Base-by-base conservation (phyloP, 2,329 filamentous ascomycete genomes). In the Venturia nashicola region DNA sequence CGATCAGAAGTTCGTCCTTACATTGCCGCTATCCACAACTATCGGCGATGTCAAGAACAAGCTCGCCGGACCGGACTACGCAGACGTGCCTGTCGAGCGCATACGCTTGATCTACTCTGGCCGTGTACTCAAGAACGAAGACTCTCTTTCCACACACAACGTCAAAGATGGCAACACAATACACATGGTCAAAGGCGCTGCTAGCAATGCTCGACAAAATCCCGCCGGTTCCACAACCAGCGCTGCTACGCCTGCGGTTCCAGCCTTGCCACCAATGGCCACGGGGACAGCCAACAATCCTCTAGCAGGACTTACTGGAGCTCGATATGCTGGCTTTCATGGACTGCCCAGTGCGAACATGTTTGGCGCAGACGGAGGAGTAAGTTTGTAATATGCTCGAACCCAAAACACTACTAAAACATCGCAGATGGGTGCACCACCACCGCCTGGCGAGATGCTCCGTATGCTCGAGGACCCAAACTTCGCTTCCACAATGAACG, bases 21-120 rank as follows among this genome's bases (percentile, higher is more conserved):
- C 91, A 64, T 86, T 97, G 72, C 77, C 88, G 65, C 83, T 88
- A 68, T 83, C 85, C 43, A 90, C 88, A 60, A 89, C 88, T 8
- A 88, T 97, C 54, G 81, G 84, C 65, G 91, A 97, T 66, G 83
- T 99, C 70, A 99, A 99, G 82, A 84, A 83, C 67, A 96, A 93
- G 80, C 86, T 99, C 46, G 85, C 92, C 5, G 83, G 84, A 40
- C 77, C 86, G 65, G 91, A 96, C 70, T 90, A 87, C 72, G 93
- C 95, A 75, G 88, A 96, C 74, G 86, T 96, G 64, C 88, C 94
- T 42, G 82, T 87, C 63, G 91, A 96, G 72, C 86, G 91, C 69
- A 93, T 97, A 78, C 90, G 94, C 66, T 82, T 99, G 67, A 99
- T 99, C 78, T 99, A 97, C 80, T 97, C 93, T 6, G 94, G 94